Base-by-base conservation (phyloP, 768 basidiomycete genomes). In the Lentinula detonsa region DNA sequence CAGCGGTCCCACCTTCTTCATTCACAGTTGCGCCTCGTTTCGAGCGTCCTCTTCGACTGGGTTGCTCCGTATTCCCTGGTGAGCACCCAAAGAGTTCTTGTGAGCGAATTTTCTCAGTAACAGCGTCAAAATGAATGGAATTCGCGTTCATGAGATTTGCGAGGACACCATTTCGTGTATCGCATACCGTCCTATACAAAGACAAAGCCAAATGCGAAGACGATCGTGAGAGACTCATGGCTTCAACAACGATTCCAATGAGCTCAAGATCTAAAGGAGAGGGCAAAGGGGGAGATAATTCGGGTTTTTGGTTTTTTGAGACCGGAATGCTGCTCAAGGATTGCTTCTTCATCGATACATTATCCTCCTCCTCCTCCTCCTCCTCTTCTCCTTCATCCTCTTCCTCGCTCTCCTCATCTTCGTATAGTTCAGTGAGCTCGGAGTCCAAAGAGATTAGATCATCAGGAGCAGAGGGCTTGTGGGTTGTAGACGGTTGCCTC, bases 221-320 rank as follows among this genome's bases (percentile, higher is more conserved):
- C 18, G 88, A 87, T 21, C 89, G 83, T 3, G 88, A 86, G n/a
- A 81, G 80, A 11, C 87, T 88, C 71, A 91, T 78, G 40, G 80
- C 79, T 74, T 90, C 87, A 64, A 90, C 81, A 1, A 90, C 72
- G 81, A 90, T 80, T 2, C 88, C 88, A 54, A 78, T 79, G 23
- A 88, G 69, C 65, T 86, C 84, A 0, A 68, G 66, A 61, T 78
- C 76, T 11, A 72, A 57, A 45, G 72, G 58, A 15, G 67, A 49
- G 6, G 61, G 28, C 28, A 40, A 42, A 16, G 40, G 60, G 21
- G 58, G 57, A 9, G 33, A 35, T 16, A 51, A 15, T 34, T 28
- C 28, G 34, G 54, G 18, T 13, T 37, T 35, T 35, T 43, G 51
- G 35, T 33, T n/a, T 43, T 48, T 60, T 56, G 34, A 37, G 4